These are phyloP conservation scores for Meyerozyma guilliermondii DNA, from an alignment of 1,139 yeast species.

Conservation along the genomic window DNA sequence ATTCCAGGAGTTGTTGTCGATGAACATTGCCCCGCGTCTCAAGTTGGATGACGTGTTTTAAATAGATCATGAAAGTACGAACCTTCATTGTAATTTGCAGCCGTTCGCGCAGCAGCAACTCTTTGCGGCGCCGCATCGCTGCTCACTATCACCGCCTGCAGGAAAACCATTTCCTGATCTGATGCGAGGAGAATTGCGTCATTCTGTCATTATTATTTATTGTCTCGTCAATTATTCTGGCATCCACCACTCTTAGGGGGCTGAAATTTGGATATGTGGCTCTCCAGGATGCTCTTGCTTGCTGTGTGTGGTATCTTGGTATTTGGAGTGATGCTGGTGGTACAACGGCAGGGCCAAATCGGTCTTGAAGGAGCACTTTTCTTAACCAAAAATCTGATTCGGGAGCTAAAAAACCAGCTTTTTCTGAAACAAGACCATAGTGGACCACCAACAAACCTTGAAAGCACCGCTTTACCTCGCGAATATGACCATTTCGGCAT, in stretches of 20 bases:
- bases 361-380: conserved; percentile 23
- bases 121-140: background rate
- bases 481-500: conserved; percentile 15
- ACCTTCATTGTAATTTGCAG: background rate
- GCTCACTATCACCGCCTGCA: background rate
- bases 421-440: conserved; percentile 5
- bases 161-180: background rate
- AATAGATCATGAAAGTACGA: background rate
- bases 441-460: background rate
- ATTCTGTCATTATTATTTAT: background rate
- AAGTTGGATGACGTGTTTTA: conserved; percentile 81
- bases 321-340: background rate
- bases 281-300: background rate
- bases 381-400: conserved; percentile 22
- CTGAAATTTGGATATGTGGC: background rate
- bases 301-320: background rate
- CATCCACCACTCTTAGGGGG: background rate
- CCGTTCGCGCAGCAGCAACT: background rate
- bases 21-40: conserved; percentile 97
- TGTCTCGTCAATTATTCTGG: background rate
- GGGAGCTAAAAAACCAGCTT: conserved; percentile 18
- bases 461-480: background rate
- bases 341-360: conserved; percentile 5
- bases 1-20: conserved; percentile 92
- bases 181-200: background rate